Base-by-base conservation (phyloP, 108 stramenopile species). In the Nitzschia sp. region DNA sequence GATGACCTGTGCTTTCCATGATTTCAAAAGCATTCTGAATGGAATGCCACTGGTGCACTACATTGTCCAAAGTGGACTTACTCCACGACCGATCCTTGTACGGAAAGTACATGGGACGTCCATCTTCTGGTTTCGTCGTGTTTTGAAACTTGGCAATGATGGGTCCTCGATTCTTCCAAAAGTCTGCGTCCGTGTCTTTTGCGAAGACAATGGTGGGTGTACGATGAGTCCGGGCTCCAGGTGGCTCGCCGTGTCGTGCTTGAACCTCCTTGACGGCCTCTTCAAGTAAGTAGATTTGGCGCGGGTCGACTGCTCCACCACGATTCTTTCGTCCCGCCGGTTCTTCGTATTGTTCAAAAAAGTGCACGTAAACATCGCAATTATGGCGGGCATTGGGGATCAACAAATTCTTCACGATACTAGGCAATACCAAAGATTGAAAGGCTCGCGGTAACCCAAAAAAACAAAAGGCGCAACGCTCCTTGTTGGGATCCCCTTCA, bases 371-470 rank as follows among this genome's bases (percentile, higher is more conserved):
- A 33, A 75, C n/a, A n/a, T n/a, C n/a, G n/a, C n/a, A n/a, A n/a
- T n/a, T n/a, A n/a, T n/a, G n/a, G n/a, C n/a, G n/a, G n/a, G n/a
- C n/a, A n/a, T n/a, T n/a, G n/a, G n/a, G n/a, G n/a, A n/a, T n/a
- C n/a, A n/a, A n/a, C n/a, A 86, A 27, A 50, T 83, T 80, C 58
- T 64, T 34, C 26, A 63, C 59, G 23, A 86, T 68, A 35, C 80
- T 77, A 0, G 85, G 85, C 38, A 86, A 62, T n/a, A 86, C 85
- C 47, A 86, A 52, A 1, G 46, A 23, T 25, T 58, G 50, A 61
- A 73, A 86, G 8, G 82, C 66, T 58, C 85, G 67, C 2, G 85
- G 79, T 0, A n/a, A n/a, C n/a, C n/a, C n/a, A n/a, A n/a, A n/a
- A n/a, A n/a, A n/a, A n/a, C n/a, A n/a, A n/a, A n/a, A n/a, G n/a